Base-by-base conservation (phyloP, 225 moss, liverwort and hornwort genomes). In the Climacium dendroides region DNA sequence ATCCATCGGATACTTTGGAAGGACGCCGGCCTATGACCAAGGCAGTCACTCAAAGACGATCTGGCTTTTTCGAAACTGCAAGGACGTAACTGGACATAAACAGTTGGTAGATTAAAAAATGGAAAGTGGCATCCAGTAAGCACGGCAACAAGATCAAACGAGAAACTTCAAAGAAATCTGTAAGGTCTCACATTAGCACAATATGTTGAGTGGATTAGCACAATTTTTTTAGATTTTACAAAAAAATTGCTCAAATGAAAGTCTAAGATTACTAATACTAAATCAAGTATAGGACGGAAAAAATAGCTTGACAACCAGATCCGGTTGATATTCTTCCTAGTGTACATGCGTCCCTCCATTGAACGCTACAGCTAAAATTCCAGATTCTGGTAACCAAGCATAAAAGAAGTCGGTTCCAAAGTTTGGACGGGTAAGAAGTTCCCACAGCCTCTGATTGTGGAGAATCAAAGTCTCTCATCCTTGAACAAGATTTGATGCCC, bases 291-390 rank as follows among this genome's bases (percentile, higher is more conserved):
- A 13, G 15, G 35, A 74, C 37, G 45, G 26, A 79, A 47, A 89
- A 87, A 72, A 79, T 52, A 78, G 50, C 34, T 79, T n/a, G 67
- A 53, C 50, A 64, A 71, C 81, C 81, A 89, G 23, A 67, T 65
- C 39, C 59, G 62, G n/a, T n/a, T 37, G 61, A 54, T 69, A 47
- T n/a, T 52, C 88, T 71, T 55, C 39, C 79, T 85, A 78, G 48
- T 81, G 80, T 90, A 90, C 92, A 92, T 47, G 81, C 66, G 77
- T 48, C 61, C 35, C n/a, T 90, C 78, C 88, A 74, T 43, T 69
- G 37, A 60, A 87, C 81, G 63, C 85, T 65, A 73, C 77, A 79
- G 70, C 70, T 53, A 70, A 57, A 55, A 77, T 63, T 39, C 76
- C 70, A 70, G 69, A 39, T 35, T 57, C 62, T 67, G 47, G n/a